phyloP scores from a whole-genome alignment of 257 asterid species.

The Nicotiana sylvestris region DNA sequence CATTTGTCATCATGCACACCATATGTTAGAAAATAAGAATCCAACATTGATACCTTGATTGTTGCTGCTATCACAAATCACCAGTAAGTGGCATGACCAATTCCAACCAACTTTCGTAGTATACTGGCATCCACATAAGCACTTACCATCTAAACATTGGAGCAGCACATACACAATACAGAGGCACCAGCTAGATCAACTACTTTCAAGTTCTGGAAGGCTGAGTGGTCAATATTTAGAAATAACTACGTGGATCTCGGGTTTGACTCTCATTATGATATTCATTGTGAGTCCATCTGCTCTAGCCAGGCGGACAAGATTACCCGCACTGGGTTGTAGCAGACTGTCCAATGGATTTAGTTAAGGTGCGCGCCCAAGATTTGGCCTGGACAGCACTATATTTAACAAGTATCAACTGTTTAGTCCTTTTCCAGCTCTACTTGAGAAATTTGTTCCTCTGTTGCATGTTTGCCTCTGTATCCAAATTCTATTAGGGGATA shows the following conservation, averaged over 20 bases:
- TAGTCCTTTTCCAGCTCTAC: not conserved
- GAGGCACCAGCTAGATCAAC: not conserved
- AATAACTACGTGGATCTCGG: not conserved
- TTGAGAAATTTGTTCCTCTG: not conserved
- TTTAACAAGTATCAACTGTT: not conserved
- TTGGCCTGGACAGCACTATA: not conserved
- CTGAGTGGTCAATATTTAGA: not conserved
- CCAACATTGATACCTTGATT: not conserved
- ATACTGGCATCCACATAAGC: conserved; percentile 3
- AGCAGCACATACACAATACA: not conserved
- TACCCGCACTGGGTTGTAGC: not conserved
- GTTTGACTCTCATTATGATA: not conserved
- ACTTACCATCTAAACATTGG: not conserved
- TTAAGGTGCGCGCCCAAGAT: not conserved
- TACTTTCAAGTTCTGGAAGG: not conserved
- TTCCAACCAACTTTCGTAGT: not conserved
- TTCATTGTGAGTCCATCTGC: not conserved
- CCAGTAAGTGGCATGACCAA: not conserved
- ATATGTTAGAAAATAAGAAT: not conserved
- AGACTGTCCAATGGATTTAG: not conserved
- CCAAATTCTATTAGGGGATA: not conserved
- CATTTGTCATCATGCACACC: not conserved
- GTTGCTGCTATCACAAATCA: not conserved
- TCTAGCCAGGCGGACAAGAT: not conserved
- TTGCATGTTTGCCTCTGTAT: not conserved